Evolutionary conservation across 1,284 basidiomycete species (phyloP).

Genomic region (Pyrrhoderma lamaoense): DNA sequence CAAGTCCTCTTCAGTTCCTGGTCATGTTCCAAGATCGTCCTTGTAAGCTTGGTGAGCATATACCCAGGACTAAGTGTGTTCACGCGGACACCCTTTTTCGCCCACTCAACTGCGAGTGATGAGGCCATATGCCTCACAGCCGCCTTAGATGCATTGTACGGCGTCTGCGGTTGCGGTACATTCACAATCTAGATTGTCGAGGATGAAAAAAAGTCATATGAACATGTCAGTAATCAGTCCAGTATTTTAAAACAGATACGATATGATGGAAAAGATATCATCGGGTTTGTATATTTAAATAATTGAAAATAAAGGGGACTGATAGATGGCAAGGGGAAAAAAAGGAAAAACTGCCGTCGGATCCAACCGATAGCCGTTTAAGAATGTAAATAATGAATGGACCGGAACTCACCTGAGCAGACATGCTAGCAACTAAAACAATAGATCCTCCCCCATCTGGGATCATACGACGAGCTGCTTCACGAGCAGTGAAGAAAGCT

Average conservation of each 20-base stretch:
- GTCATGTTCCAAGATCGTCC: constrained; percentile 67
- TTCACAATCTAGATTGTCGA: constrained; percentile 62
- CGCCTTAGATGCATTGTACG: constrained; percentile 94
- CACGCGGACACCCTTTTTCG: constrained; percentile 76
- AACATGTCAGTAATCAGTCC: neutral
- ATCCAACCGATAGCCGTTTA: no score
- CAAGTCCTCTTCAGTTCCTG: constrained; percentile 77
- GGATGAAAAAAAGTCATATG: constrained; percentile 17
- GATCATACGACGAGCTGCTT: constrained; percentile 81
- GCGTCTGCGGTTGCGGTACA: constrained; percentile 84
- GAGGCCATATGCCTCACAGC: constrained; percentile 87
- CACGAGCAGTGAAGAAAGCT: constrained; percentile 87
- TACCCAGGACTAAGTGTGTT: constrained; percentile 82
- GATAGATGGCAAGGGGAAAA: no score
- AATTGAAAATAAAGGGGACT: no score
- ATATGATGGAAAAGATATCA: neutral
- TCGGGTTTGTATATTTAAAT: no score
- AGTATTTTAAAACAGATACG: neutral
- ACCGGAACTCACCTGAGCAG: constrained; percentile 58
- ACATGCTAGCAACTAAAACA: constrained; percentile 88
- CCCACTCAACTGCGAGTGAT: constrained; percentile 86
- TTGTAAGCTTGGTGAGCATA: constrained; percentile 84
- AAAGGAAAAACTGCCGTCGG: no score
- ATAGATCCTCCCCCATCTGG: constrained; percentile 74
- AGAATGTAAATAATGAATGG: no score